Base-by-base conservation (phyloP, 768 basidiomycete genomes). In the Coprinopsis marcescibilis region DNA sequence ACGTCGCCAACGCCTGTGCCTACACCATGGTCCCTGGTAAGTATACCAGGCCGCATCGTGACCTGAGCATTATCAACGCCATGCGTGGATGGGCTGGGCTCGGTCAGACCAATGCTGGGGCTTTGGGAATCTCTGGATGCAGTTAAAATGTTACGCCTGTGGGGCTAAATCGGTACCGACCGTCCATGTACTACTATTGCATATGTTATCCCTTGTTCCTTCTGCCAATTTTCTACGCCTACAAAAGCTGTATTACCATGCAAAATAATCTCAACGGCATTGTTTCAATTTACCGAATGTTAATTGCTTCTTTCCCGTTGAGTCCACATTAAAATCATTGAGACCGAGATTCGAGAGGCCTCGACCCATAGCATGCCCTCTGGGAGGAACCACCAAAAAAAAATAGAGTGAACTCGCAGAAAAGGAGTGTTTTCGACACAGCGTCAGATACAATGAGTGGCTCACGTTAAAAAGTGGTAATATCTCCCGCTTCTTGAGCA, bases 31-130 rank as follows among this genome's bases (percentile, higher is more conserved):
- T 42, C 8, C 32, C 40, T 17, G 47, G 47, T 1, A 41, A 43
- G 23, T 48, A 48, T 29, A 48, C 47, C 3, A 48, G 47, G 30
- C 39, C 41, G n/a, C 47, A 48, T 43, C 26, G 47, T 3, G 47
- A 48, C 15, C 21, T 48, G 17, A 48, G 39, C 24, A 43, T 48
- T n/a, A 23, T 48, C 15, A 48, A 48, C 26, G 47, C 47, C 21
- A 48, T 48, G 47, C 20, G 47, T 15, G 47, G 25, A 4, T 48
- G 47, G 47, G 47, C 43, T 33, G 47, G 47, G 14, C 21, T 48
- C 10, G 29, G 29, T 2, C 20, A 38, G 4, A 48, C 47, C 11
- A 42, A 24, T 35, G 47, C 47, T 1, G 13, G 20, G 3, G 47
- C 38, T 10, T 29, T 48, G 29, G 47, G 40, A 5, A 43, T 48